Conservation (phyloP, 1,284 basidiomycete species). For the Ustilago esculenta region DNA sequence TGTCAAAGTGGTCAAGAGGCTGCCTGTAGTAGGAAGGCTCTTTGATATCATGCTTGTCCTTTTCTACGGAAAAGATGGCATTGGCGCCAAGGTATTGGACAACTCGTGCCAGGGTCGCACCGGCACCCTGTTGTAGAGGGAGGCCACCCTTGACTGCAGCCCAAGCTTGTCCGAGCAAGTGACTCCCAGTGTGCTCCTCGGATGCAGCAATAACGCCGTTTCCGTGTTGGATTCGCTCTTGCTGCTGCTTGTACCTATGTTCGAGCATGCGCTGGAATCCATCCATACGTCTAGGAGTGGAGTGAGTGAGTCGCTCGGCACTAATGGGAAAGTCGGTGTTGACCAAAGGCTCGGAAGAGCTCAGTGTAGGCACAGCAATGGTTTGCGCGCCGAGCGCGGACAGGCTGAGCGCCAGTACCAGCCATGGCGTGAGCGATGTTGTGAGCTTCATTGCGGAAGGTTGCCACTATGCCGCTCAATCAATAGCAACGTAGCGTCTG, state of each 20-base stretch:
- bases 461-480: not conserved
- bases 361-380: conserved; percentile 13
- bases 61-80: not conserved
- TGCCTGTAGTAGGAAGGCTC: conserved; percentile 73
- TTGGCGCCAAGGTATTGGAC: conserved; percentile 16
- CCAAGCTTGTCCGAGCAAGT: conserved; percentile 13
- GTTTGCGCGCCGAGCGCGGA: conserved; percentile 2
- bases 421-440: conserved; percentile 24
- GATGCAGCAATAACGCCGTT: no score
- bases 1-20: conserved; percentile 78
- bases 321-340: conserved; percentile 15
- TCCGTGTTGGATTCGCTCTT: not conserved
- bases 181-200: no score
- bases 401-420: conserved; percentile 20
- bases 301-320: conserved; percentile 36
- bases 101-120: conserved; percentile 10
- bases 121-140: conserved; percentile 17
- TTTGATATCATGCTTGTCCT: conserved; percentile 32
- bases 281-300: conserved; percentile 39
- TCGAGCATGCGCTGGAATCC: conserved; percentile 45
- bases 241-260: conserved; percentile 34
- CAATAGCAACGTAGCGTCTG: no score
- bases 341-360: not conserved
- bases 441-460: conserved; percentile 22
- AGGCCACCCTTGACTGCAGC: conserved; percentile 12